Conservation (phyloP, 768 basidiomycete genomes). For the Pholiota microspora region DNA sequence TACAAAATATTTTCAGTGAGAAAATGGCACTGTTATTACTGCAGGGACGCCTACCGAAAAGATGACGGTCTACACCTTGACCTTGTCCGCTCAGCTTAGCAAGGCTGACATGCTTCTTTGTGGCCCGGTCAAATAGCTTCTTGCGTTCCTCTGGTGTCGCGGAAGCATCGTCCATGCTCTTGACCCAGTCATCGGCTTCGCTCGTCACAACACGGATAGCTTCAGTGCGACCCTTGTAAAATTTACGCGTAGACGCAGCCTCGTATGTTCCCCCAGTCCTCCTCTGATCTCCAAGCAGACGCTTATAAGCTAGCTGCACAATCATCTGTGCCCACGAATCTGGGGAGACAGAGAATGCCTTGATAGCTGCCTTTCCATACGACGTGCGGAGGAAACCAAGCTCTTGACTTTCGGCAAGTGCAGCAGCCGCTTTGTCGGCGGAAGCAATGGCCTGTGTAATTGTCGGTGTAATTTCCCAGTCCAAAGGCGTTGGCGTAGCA, state of each 20-base stretch:
- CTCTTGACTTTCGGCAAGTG: conserved; percentile 62
- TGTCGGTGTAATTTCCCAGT: conserved; percentile 57
- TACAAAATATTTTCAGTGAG: background rate
- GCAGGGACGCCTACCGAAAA: conserved; percentile 60
- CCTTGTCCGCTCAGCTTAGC: conserved; percentile 66
- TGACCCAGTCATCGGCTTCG: conserved; percentile 78
- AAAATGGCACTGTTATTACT: background rate
- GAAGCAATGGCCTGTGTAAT: conserved; percentile 49
- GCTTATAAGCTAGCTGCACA: conserved; percentile 84
- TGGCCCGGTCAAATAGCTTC: conserved; percentile 55
- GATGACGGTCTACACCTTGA: conserved; percentile 82
- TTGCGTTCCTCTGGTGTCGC: conserved; percentile 43
- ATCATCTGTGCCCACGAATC: conserved; percentile 95
- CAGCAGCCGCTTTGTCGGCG: conserved; percentile 54
- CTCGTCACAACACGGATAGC: conserved; percentile 82
- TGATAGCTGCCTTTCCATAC: conserved; percentile 88
- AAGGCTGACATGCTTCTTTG: conserved; percentile 60
- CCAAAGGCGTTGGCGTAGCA: conserved; percentile 48
- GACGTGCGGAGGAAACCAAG: conserved; percentile 61
- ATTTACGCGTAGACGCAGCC: conserved; percentile 87
- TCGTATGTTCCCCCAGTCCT: conserved; percentile 87
- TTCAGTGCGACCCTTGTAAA: conserved; percentile 89
- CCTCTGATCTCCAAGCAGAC: conserved; percentile 55
- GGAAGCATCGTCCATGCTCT: conserved; percentile 61
- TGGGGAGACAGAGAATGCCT: conserved; percentile 84